Conservation (phyloP, 768 basidiomycete genomes). For the Gloeopeniophorella convolvens region DNA sequence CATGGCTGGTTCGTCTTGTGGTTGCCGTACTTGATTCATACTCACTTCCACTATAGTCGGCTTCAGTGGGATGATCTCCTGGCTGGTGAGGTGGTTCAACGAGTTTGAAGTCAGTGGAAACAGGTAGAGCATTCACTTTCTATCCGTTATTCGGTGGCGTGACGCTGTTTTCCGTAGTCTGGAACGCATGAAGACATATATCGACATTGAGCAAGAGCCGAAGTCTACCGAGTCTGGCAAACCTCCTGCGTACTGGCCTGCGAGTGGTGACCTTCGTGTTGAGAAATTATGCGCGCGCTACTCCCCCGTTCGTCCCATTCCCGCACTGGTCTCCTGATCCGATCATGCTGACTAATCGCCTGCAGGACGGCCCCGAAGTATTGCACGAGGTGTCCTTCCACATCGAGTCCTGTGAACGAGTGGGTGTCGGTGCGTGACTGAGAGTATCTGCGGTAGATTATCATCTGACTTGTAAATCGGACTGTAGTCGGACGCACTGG, state of each 20-base stretch:
- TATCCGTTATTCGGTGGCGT: background rate
- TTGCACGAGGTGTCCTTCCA: slow-evolving; percentile 45
- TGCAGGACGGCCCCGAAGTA: slow-evolving; percentile 47
- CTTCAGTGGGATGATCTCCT: slow-evolving; percentile 50
- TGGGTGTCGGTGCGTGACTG: slow-evolving; percentile 56
- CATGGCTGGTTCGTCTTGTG: slow-evolving; percentile 32
- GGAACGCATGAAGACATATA: slow-evolving; percentile 46
- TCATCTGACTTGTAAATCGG: background rate
- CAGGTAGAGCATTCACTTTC: background rate
- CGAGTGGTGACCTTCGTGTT: slow-evolving; percentile 43
- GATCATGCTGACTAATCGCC: background rate
- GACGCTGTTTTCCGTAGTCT: slow-evolving; percentile 29
- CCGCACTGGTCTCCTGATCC: no score
- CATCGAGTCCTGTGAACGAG: slow-evolving; percentile 49
- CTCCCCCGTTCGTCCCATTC: slow-evolving; percentile 29
- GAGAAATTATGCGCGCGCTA: slow-evolving; percentile 46
- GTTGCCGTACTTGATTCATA: background rate
- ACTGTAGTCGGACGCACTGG: slow-evolving; percentile 50
- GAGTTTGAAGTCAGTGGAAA: slow-evolving; percentile 38
- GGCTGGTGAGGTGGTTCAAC: slow-evolving; percentile 38
- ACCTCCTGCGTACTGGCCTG: slow-evolving; percentile 59
- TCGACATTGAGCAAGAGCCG: slow-evolving; percentile 49
- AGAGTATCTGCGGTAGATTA: slow-evolving; percentile 14
- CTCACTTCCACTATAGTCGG: slow-evolving; percentile 36
- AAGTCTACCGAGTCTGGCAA: slow-evolving; percentile 31